Base-by-base conservation (phyloP, 2,329 filamentous ascomycete species). In the Arthrobotrys musiformis region DNA sequence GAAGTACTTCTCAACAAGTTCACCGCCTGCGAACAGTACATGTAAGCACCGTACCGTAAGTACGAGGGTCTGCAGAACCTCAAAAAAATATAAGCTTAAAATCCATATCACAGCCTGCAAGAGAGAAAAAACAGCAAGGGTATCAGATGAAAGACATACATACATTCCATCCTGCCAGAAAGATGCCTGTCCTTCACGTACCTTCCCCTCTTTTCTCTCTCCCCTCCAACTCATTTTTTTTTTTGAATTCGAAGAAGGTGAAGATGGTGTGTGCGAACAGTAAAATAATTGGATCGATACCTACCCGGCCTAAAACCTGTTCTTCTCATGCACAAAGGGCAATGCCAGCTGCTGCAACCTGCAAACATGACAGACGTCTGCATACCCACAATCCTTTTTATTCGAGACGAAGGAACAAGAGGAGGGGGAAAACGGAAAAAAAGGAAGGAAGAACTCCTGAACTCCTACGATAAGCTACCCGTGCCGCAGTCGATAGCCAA, bases 351-450 rank as follows among this genome's bases (percentile, higher is more conserved):
- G 24, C 28, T 56, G 30, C 50, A 56, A 35, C 30, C 30, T 58
- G 33, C 54, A 58, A 58, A 58, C 54, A 58, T 58, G 54, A 58
- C 54, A 58, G 54, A 58, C 54, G 54, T 58, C 54, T 58, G 54
- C 19, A 58, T 28, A n/a, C n/a, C n/a, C 15, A 40, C 33, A n/a
- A 19, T 30, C 22, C 15, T 33, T 13, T 19, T 22, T 40, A 2
- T 40, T 40, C 54, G 54, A 58, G 54, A 58, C 54, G 54, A 52
- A 52, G 19, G 44, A 48, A 48, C 11, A 48, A 48, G 13, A 19
- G 9, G 24, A 24, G n/a, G 46, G 40, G 40, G 54, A 58, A 58
- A n/a, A n/a, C n/a, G n/a, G n/a, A n/a, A 48, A 48, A 15, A 48
- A 48, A 24, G 44, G 9, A 46, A 24, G n/a, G 46, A 58, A 58